These are phyloP conservation scores for Mycosphaerelloides madeirae DNA, from an alignment of 2,329 filamentous ascomycete genomes.

Conservation along the genomic window DNA sequence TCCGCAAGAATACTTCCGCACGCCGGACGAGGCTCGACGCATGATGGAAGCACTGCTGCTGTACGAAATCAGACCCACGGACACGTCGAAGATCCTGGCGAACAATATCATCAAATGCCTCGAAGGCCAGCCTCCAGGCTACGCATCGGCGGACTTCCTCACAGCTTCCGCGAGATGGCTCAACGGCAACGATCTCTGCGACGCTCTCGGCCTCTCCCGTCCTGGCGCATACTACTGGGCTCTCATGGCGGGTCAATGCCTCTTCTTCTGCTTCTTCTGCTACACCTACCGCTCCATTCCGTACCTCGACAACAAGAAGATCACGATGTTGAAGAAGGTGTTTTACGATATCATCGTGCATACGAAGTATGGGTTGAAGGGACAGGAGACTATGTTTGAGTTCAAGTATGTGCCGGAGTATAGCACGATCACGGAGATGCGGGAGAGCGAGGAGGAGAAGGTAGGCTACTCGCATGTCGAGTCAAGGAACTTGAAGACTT, in stretches of 20 bases:
- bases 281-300: slow-evolving; percentile 50
- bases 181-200: slow-evolving; percentile 61
- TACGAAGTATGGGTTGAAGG: slow-evolving; percentile 58
- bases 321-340: slow-evolving; percentile 47
- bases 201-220: slow-evolving; percentile 54
- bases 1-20: slow-evolving; percentile 53
- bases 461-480: slow-evolving; percentile 40
- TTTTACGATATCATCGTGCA: slow-evolving; percentile 61
- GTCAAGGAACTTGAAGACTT: slow-evolving; percentile 43
- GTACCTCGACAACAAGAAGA: slow-evolving; percentile 49
- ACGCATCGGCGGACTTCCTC: slow-evolving; percentile 62
- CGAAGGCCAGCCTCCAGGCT: slow-evolving; percentile 61
- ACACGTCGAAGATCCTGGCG: slow-evolving; percentile 59
- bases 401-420: slow-evolving; percentile 49
- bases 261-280: slow-evolving; percentile 57
- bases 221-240: slow-evolving; percentile 56
- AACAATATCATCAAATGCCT: slow-evolving; percentile 71
- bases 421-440: slow-evolving; percentile 45
- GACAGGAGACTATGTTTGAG: slow-evolving; percentile 59
- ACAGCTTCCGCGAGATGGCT: slow-evolving; percentile 64
- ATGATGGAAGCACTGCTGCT: slow-evolving; percentile 65
- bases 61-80: slow-evolving; percentile 62
- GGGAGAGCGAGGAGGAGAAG: slow-evolving; percentile 39
- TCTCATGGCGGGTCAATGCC: slow-evolving; percentile 60
- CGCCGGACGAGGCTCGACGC: slow-evolving; percentile 51